Percentiles rank a stretch among this genome's conserved stretches.
Evolutionary conservation across 2,329 filamentous ascomycete genomes (phyloP).

Genomic region (Thermoascus crustaceus): DNA sequence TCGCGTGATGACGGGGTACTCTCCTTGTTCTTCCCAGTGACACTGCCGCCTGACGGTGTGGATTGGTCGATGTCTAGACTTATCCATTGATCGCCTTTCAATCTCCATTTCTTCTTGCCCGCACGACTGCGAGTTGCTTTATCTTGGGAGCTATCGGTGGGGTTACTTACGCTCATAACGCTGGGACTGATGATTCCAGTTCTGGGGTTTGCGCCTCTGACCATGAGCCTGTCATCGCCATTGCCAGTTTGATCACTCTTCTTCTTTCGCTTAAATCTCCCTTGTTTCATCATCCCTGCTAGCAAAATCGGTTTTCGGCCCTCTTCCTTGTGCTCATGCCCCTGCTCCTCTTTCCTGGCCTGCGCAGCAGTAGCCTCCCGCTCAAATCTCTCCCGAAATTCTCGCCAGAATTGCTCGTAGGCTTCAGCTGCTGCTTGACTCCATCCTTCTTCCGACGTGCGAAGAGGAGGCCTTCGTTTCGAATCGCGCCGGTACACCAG

Average conservation of each 20-base stretch:
- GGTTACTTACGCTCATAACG: too few species aligned
- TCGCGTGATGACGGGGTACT: slow-evolving; percentile 12
- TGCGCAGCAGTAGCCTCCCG: slow-evolving; percentile 3
- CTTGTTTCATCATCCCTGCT: background rate
- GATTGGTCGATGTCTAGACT: slow-evolving; percentile 20
- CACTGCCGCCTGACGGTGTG: slow-evolving; percentile 10
- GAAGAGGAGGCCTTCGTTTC: too few species aligned
- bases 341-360: background rate
- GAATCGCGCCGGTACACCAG: too few species aligned
- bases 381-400: slow-evolving; percentile 8
- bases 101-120: slow-evolving; percentile 22
- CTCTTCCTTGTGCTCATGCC: background rate
- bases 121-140: slow-evolving; percentile 7
- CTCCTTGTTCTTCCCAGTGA: background rate
- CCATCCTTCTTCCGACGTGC: too few species aligned
- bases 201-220: slow-evolving; percentile 25
- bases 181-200: slow-evolving; percentile 32
- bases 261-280: slow-evolving; percentile 2
- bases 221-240: slow-evolving; percentile 27
- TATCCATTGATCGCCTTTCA: slow-evolving; percentile 29
- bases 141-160: slow-evolving; percentile 13
- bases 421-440: too few species aligned
- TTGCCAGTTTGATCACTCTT: slow-evolving; percentile 11
- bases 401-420: too few species aligned
- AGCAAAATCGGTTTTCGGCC: background rate